Evolutionary conservation across 768 basidiomycete genomes (phyloP).

Genomic region (Pleurotus pulmonarius): DNA sequence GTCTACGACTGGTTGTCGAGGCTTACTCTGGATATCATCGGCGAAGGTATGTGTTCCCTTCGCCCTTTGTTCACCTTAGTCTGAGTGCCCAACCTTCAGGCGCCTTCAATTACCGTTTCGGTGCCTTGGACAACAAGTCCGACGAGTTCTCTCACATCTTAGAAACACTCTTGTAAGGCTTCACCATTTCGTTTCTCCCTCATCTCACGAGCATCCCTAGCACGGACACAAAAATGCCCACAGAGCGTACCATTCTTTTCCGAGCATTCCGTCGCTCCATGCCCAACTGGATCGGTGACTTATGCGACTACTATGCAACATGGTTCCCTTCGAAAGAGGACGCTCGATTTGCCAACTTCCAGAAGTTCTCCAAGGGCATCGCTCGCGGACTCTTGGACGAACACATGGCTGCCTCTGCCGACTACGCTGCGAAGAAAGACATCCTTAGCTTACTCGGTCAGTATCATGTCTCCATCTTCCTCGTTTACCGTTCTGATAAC

Average conservation of each 20-base stretch:
- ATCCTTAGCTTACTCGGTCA: slow-evolving; percentile 8
- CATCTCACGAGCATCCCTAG: not conserved
- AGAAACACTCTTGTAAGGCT: slow-evolving; percentile 41
- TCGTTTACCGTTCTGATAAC: not conserved
- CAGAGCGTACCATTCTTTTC: not conserved
- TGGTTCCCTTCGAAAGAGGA: slow-evolving; percentile 1
- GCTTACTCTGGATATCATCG: slow-evolving; percentile 46
- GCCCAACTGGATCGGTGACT: not conserved
- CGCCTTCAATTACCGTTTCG: slow-evolving; percentile 56
- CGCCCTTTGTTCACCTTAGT: not conserved
- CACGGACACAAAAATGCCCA: not conserved
- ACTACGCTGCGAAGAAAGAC: slow-evolving; percentile 25
- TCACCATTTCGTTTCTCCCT: no score
- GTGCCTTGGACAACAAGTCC: slow-evolving; percentile 41
- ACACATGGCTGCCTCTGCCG: not conserved
- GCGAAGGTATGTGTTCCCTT: slow-evolving; percentile 33
- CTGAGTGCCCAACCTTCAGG: slow-evolving; percentile 21
- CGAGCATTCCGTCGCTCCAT: not conserved
- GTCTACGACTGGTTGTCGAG: slow-evolving; percentile 48
- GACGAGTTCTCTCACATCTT: slow-evolving; percentile 55
- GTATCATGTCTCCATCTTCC: not conserved
- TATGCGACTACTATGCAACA: not conserved
- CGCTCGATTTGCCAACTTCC: not conserved
- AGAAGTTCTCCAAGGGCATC: not conserved
- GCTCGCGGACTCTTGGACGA: not conserved